Percentiles rank a stretch among this genome's conserved stretches.
phyloP scores from a whole-genome alignment of 2,329 filamentous ascomycete species.

The Ceratocystis eucalypticola region DNA sequence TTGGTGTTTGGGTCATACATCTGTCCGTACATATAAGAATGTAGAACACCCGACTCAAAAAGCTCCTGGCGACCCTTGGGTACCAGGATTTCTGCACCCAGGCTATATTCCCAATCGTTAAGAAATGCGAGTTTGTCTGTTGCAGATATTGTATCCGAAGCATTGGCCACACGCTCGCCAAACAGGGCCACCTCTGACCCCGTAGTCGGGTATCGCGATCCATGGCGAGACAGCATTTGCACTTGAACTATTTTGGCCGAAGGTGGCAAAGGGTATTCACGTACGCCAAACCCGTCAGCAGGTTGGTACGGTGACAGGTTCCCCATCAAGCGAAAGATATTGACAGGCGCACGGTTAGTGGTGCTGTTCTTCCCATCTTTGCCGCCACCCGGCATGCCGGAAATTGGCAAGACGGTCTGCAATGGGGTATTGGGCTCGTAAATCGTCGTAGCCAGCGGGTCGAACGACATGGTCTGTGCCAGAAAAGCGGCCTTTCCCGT shows the following conservation, averaged over 20 bases:
- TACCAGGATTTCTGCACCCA: conserved; percentile 59
- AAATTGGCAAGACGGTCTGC: conserved; percentile 56
- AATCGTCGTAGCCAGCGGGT: conserved; percentile 40
- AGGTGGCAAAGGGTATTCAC: conserved; percentile 54
- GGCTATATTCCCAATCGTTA: conserved; percentile 52
- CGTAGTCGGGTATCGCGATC: conserved; percentile 56
- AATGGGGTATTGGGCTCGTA: conserved; percentile 57
- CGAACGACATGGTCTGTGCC: conserved; percentile 54
- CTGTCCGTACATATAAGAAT: conserved; percentile 59
- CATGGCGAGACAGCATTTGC: conserved; percentile 60
- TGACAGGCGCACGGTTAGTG: conserved; percentile 24
- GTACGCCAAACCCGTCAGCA: conserved; percentile 58
- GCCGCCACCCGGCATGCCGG: conserved; percentile 42
- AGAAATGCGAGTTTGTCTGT: conserved; percentile 50
- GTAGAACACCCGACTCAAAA: conserved; percentile 52
- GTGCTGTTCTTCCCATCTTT: conserved; percentile 22
- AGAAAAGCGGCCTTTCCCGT: conserved; percentile 58
- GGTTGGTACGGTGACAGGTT: conserved; percentile 57
- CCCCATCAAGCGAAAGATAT: conserved; percentile 59
- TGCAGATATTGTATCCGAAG: conserved; percentile 40
- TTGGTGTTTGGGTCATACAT: conserved; percentile 60
- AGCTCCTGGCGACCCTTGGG: conserved; percentile 60
- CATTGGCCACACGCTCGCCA: conserved; percentile 44
- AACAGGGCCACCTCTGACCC: conserved; percentile 42
- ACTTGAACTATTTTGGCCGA: conserved; percentile 58